Evolutionary conservation across 495 filamentous ascomycete genomes (phyloP).

Genomic region (Apiosordaria backusii): DNA sequence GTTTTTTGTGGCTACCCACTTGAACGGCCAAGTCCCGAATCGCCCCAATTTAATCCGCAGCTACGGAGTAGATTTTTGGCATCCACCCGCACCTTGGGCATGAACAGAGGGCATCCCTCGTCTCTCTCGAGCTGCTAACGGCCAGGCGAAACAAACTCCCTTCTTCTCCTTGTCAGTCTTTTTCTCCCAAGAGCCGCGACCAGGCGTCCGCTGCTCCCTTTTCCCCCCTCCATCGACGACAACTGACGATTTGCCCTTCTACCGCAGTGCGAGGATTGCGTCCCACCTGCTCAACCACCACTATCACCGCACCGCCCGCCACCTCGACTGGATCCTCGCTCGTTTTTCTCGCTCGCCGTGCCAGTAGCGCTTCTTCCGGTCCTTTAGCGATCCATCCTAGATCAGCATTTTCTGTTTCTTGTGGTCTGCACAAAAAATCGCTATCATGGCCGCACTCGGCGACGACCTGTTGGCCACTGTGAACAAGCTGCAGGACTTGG

Average conservation of each 20-base stretch:
- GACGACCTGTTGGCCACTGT: constrained; percentile 90
- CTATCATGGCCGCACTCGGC: constrained; percentile 63
- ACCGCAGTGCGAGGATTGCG: neutral
- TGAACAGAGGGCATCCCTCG: constrained; percentile 23
- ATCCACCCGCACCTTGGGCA: constrained; percentile 17
- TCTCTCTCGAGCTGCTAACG: constrained; percentile 7
- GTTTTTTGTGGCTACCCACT: constrained; percentile 7
- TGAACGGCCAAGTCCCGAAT: constrained; percentile 23
- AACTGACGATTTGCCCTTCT: neutral
- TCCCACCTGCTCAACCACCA: neutral
- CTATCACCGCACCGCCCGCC: constrained; percentile 1
- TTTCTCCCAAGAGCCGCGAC: constrained; percentile 9
- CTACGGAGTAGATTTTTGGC: constrained; percentile 22
- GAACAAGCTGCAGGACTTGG: constrained; percentile 95
- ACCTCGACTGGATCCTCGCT: constrained; percentile 4
- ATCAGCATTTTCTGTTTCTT: neutral
- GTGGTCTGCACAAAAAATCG: constrained; percentile 2
- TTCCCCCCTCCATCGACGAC: neutral
- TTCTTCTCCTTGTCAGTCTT: constrained; percentile 5
- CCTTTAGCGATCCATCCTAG: neutral
- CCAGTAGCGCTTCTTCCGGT: neutral
- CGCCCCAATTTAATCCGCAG: constrained; percentile 24
- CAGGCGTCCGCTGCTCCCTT: constrained; percentile 18
- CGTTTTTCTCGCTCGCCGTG: neutral
- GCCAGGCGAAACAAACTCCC: constrained; percentile 8